phyloP scores from a whole-genome alignment of 1,284 basidiomycete species.

The Paramarasmius palmivorus region DNA sequence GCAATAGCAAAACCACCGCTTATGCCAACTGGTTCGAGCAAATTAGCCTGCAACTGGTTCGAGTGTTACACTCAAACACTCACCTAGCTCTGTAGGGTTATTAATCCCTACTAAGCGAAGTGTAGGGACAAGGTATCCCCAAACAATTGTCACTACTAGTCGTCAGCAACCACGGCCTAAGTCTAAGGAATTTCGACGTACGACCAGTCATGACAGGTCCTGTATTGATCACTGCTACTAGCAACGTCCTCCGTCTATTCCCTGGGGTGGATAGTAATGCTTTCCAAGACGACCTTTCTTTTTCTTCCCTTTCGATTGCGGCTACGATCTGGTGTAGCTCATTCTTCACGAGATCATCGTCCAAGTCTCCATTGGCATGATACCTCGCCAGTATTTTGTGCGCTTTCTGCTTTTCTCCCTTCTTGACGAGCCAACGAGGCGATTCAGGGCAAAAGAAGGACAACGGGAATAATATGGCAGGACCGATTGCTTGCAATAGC shows the following conservation, averaged over 20 bases:
- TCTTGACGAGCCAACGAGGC: neutral
- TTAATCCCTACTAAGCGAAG: neutral
- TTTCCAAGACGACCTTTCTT: neutral
- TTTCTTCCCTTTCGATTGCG: neutral
- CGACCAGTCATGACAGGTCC: neutral
- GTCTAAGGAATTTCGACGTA: neutral
- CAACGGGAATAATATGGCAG: neutral
- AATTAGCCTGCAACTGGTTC: no score
- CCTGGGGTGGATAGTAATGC: neutral
- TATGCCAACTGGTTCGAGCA: neutral
- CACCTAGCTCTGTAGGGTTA: neutral
- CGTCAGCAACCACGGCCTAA: neutral
- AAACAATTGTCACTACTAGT: neutral
- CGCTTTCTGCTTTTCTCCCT: neutral
- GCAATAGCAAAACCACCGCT: neutral
- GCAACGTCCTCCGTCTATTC: neutral
- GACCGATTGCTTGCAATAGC: neutral
- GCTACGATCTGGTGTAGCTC: neutral
- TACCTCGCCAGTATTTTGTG: neutral
- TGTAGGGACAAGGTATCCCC: neutral
- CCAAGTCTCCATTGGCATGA: neutral
- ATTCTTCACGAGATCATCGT: neutral
- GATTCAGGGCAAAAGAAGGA: neutral
- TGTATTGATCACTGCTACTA: neutral
- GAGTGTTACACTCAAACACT: no score